Evolutionary conservation across 202 grass and related monocot genomes (phyloP).

Genomic region (Dendrocalamus latiflorus): DNA sequence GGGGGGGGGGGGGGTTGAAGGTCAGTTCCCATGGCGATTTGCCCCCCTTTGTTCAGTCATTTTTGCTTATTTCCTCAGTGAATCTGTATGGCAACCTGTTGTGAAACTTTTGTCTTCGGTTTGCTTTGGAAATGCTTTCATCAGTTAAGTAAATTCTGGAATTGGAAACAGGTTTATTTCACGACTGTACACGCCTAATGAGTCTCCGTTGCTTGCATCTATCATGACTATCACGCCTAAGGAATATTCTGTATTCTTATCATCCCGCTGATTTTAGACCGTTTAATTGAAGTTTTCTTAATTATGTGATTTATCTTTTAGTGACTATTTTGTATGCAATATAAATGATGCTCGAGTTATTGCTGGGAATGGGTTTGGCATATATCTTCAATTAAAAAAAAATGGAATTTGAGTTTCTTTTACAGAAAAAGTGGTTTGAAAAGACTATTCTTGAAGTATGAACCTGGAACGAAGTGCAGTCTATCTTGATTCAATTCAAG

Average conservation of each 20-base stretch:
- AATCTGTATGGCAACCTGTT: neutral
- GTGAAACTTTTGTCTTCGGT: neutral
- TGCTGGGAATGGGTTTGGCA: neutral
- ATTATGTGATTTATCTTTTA: neutral
- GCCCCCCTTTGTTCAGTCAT: neutral
- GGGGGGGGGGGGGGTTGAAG: no score
- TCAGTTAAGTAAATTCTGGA: neutral
- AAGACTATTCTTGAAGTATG: neutral
- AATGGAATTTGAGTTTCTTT: neutral
- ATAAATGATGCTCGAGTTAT: neutral
- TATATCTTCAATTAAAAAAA: neutral
- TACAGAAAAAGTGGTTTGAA: neutral
- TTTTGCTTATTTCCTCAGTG: neutral
- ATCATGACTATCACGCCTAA: no score
- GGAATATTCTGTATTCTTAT: neutral
- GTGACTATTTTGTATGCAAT: neutral
- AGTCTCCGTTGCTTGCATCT: no score
- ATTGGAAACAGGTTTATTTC: neutral
- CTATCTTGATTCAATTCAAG: neutral
- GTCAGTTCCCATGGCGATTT: no score
- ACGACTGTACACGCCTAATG: no score
- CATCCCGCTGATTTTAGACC: neutral
- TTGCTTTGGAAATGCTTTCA: neutral
- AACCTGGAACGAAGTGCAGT: neutral
- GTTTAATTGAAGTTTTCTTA: neutral